Base-by-base conservation (phyloP, 768 basidiomycete genomes). In the Auriscalpium orientale region DNA sequence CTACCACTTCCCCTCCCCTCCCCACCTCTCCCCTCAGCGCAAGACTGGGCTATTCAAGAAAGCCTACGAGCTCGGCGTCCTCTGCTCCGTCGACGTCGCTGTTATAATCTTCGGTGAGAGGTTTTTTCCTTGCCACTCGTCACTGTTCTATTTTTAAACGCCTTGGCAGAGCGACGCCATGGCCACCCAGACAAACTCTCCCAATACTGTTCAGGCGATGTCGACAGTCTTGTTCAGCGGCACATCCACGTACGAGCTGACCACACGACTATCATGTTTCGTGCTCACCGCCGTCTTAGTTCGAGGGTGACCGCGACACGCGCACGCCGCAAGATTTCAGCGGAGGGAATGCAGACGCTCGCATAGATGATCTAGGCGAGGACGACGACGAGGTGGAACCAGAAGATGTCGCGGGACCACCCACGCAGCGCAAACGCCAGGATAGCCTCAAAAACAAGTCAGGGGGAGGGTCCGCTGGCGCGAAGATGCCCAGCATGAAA, bases 31-130 rank as follows among this genome's bases (percentile, higher is more conserved):
- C 54, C 54, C 51, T 46, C 72, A 91, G 90, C 82, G 90, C 64
- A 91, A 91, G 76, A 89, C 89, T 57, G 90, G 89, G 5, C 83
- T 92, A 60, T 91, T 92, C 84, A 91, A 91, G 71, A 91, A 91
- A 66, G 89, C 90, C 0, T 91, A 91, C 66, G 89, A 91, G 71
- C 85, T 92, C 58, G 89, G 89, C n/a, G 89, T 91, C 3, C 80
- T 91, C 44, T 92, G 90, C 68, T 89, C 87, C 13, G 90, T 91
- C 62, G 89, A 91, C 64, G 88, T 92, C 44, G 87, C 88, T 5
- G 89, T 92, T 68, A 87, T 91, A 68, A 89, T 92, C 68, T 91
- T 92, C 60, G 89, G 85, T 83, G 49, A 54, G 77, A 66, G 9
- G 46, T 50, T 64, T 61, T 53, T 49, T 50, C 53, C 34, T 51